These are phyloP conservation scores for Mycena belliarum DNA, from an alignment of 768 basidiomycete genomes.

Conservation along the genomic window DNA sequence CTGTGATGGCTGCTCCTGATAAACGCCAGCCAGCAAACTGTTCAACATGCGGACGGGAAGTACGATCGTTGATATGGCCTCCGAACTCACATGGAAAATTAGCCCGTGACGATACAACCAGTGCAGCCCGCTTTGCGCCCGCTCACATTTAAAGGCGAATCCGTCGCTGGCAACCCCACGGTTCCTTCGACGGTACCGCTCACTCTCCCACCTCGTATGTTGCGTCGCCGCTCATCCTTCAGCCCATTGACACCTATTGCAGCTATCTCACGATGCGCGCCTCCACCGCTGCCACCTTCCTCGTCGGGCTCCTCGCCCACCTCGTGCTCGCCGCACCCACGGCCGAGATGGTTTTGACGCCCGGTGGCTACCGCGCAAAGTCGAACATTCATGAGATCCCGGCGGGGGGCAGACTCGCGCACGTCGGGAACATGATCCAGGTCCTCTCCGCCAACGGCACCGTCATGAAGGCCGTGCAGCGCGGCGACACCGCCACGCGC, in stretches of 20 bases:
- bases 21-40: no score
- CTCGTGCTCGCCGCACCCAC: slow-evolving; percentile 4
- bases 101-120: no score
- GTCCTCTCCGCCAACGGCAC: slow-evolving; percentile 11
- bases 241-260: background rate
- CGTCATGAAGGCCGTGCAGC: slow-evolving; percentile 1
- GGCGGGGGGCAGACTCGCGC: slow-evolving; percentile 9
- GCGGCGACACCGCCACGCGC: slow-evolving; percentile 4
- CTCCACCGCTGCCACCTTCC: background rate
- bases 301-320: slow-evolving; percentile 1
- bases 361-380: slow-evolving; percentile 6
- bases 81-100: no score
- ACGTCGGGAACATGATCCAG: slow-evolving; percentile 12
- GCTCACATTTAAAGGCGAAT: no score
- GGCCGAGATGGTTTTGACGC: background rate
- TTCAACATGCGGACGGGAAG: no score
- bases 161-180: background rate
- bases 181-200: background rate
- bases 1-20: no score
- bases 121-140: no score
- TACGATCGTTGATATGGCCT: no score
- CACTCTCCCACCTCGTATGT: background rate
- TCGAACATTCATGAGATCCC: slow-evolving; percentile 14
- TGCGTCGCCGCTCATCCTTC: background rate
- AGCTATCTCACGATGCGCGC: slow-evolving; percentile 3